Evolutionary conservation across 768 basidiomycete genomes (phyloP), one percentile per base, ranked within the genome.

Genomic region (Boletales sp.): DNA sequence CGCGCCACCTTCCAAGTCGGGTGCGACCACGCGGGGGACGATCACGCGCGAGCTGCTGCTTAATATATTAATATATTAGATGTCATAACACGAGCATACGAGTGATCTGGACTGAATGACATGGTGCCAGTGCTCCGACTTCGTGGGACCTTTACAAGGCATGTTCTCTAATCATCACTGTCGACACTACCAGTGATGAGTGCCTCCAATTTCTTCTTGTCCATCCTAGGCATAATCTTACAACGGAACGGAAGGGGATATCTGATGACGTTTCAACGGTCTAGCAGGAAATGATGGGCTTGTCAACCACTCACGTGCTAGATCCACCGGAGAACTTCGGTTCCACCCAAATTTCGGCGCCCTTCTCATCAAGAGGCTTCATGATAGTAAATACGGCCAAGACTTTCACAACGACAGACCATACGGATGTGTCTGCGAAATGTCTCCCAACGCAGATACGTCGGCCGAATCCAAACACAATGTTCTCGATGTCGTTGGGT

Each of bases 401-500:
- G 5, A 53, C 37, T 6, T 5, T 42, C 28, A 19, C 39, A 9
- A 56, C 50, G 14, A 35, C 10, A 14, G 25, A 5, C 49, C 52
- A 50, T 7, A 58, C 5, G 2, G 59, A 58, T 1, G 21, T 12
- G 18, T 61, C 56, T 11, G 59, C 59, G 17, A 61, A 51, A 28
- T 53, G 40, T 15, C 56, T 45, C 4, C 63, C 63, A 11, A 48
- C 46, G 34, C 60, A 64, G 36, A 54, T 54, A 36, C 62, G 58
- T 19, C 60, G 46, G 38, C 63, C 62, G 19, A 65, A 65, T 17
- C 63, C 63, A 31, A 57, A 64, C 8, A 44, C 49, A 19, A 57
- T 38, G 38, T 43, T 32, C 9, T 46, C 38, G 3, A 34, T 39
- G 5, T 42, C 40, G 38, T 54, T 48, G 3, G 45, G n/a, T 43